A percentile compares a stretch with the other conserved stretches of the same genome.
Conservation (phyloP, 2,329 filamentous ascomycete species). For the Moelleriella libera region DNA sequence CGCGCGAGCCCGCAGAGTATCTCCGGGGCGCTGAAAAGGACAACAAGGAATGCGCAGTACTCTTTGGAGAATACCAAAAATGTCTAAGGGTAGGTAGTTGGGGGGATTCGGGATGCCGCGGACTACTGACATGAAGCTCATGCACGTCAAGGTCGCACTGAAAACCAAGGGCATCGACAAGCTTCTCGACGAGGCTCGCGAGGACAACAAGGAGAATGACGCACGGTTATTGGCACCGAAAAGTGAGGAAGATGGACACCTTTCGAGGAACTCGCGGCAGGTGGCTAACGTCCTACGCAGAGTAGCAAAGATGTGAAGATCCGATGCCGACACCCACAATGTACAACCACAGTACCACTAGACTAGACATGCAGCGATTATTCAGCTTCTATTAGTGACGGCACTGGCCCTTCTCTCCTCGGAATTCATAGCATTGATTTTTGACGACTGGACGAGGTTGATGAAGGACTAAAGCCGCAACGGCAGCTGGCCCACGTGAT, state of each 20-base stretch:
- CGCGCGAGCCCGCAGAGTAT: constrained; percentile 49
- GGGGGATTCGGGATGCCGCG: too few relatives aligned
- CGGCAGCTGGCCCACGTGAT: too few relatives aligned
- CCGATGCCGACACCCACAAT: too few relatives aligned
- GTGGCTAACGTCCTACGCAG: not conserved
- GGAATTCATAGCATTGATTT: too few relatives aligned
- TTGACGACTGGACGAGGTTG: too few relatives aligned
- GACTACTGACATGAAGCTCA: not conserved
- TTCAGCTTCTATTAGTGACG: too few relatives aligned
- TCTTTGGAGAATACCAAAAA: constrained; percentile 80
- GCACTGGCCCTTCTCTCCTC: too few relatives aligned
- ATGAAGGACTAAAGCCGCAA: too few relatives aligned
- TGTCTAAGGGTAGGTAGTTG: constrained; percentile 54
- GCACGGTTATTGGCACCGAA: constrained; percentile 30
- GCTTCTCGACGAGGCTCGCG: constrained; percentile 80
- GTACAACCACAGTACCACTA: too few relatives aligned
- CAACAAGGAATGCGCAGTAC: constrained; percentile 68
- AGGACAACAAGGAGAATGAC: constrained; percentile 82
- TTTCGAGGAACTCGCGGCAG: not conserved
- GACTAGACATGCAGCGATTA: too few relatives aligned
- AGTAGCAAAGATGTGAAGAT: not conserved
- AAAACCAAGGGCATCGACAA: constrained; percentile 86
- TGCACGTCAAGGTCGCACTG: constrained; percentile 51
- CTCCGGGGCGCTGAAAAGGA: constrained; percentile 69
- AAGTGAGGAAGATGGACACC: constrained; percentile 15